phyloP scores from a whole-genome alignment of 169 alveolate genomes.

The Prorocentrum cordatum region DNA sequence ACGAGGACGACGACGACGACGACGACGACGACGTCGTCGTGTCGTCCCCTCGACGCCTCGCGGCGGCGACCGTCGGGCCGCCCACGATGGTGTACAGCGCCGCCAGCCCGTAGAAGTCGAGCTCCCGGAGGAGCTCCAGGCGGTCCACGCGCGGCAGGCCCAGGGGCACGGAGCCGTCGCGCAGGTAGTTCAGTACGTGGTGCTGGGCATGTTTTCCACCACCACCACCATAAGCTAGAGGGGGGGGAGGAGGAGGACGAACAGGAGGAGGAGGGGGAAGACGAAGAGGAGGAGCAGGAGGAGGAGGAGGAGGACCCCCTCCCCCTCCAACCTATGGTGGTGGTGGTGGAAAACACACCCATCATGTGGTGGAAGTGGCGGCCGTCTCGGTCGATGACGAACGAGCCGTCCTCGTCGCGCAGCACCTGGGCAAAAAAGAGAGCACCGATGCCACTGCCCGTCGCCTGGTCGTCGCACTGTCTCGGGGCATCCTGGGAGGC shows the following conservation, averaged over 20 bases:
- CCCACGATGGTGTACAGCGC: slow-evolving; percentile 40
- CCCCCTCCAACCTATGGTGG: not conserved
- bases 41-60: too few species aligned
- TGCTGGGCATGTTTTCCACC: too few species aligned
- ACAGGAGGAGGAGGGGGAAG: too few species aligned
- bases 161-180: slow-evolving; percentile 43
- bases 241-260: too few species aligned
- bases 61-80: too few species aligned
- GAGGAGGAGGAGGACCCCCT: too few species aligned
- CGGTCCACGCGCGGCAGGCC: slow-evolving; percentile 67
- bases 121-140: slow-evolving; percentile 49
- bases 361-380: not conserved
- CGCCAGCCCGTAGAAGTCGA: slow-evolving; percentile 38
- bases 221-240: too few species aligned
- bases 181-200: slow-evolving; percentile 33
- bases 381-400: slow-evolving; percentile 29
- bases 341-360: not conserved
- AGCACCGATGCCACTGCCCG: too few species aligned
- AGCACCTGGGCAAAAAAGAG: not conserved
- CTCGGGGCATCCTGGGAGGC: not conserved
- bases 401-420: slow-evolving; percentile 27
- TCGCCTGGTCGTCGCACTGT: too few species aligned
- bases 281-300: too few species aligned
- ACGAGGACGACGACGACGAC: too few species aligned
- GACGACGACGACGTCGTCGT: too few species aligned